Percentiles rank a stretch among this genome's conserved stretches.
Evolutionary conservation across 257 asterid species (phyloP).

Genomic region (Verbena officinalis): DNA sequence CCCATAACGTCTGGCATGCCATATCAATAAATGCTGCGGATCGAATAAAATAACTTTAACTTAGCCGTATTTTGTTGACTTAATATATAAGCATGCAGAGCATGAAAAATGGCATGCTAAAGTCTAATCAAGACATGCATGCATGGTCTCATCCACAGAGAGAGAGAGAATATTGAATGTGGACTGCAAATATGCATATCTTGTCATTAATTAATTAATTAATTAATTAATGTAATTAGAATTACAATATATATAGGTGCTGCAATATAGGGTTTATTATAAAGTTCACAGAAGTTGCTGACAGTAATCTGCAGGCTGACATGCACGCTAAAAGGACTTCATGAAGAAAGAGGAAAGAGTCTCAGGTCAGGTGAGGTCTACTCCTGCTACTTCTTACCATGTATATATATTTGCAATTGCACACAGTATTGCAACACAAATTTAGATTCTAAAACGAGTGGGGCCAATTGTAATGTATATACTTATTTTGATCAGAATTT

Average conservation of each 20-base stretch:
- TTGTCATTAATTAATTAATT: too few relatives aligned
- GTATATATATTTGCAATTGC: not conserved
- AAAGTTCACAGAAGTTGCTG: conserved; percentile 31
- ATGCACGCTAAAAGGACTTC: conserved; percentile 8
- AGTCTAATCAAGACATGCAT: conserved; percentile 29
- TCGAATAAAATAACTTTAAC: not conserved
- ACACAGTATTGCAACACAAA: not conserved
- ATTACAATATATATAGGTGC: not conserved
- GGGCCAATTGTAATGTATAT: too few relatives aligned
- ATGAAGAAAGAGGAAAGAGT: not conserved
- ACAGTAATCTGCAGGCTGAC: conserved; percentile 2
- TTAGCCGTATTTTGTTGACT: conserved; percentile 25
- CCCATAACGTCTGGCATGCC: too few relatives aligned
- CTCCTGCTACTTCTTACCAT: not conserved
- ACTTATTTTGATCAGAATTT: too few relatives aligned
- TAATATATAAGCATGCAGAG: conserved; percentile 3
- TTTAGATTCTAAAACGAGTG: not conserved
- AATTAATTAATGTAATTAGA: too few relatives aligned
- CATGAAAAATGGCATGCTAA: conserved; percentile 28
- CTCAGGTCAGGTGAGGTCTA: conserved; percentile 12
- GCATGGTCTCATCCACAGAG: not conserved
- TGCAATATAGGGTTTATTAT: not conserved
- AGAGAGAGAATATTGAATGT: conserved; percentile 30
- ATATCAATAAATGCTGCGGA: not conserved
- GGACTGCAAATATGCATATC: conserved; percentile 13